phyloP scores from a whole-genome alignment of 768 basidiomycete species.

The Tulasnella sp. region DNA sequence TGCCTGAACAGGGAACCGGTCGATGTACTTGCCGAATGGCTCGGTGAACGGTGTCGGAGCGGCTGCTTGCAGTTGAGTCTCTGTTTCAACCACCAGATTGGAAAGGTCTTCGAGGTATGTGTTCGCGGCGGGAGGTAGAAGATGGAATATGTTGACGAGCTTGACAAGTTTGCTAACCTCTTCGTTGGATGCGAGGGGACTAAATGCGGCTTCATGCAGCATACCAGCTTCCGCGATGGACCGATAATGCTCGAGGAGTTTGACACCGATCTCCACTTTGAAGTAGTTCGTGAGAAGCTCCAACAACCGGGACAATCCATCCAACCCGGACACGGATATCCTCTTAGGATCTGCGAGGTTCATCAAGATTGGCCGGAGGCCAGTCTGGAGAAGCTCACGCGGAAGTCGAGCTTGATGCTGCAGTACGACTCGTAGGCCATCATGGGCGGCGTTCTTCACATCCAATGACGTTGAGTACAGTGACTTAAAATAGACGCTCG shows the following conservation, averaged over 20 bases:
- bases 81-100: constrained; percentile 80
- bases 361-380: constrained; percentile 91
- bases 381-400: constrained; percentile 89
- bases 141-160: constrained; percentile 95
- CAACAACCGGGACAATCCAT: constrained; percentile 86
- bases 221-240: constrained; percentile 83
- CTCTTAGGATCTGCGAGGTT: constrained; percentile 95
- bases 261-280: constrained; percentile 98
- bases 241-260: constrained; percentile 91
- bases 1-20: constrained; percentile 80
- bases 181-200: constrained; percentile 77
- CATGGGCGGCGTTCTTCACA: constrained; percentile 91
- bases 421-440: constrained; percentile 81
- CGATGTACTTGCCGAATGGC: constrained; percentile 80
- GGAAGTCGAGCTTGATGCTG: constrained; percentile 84
- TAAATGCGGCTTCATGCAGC: constrained; percentile 64
- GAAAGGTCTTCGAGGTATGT: constrained; percentile 85
- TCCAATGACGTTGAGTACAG: constrained; percentile 84
- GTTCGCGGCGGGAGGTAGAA: constrained; percentile 86
- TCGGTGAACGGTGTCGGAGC: constrained; percentile 85
- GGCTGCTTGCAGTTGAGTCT: constrained; percentile 84
- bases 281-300: constrained; percentile 97
- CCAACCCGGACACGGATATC: constrained; percentile 80
- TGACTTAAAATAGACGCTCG: constrained; percentile 95
- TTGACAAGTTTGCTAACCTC: constrained; percentile 87